A percentile compares a stretch with the other conserved stretches of the same genome.
phyloP scores from a whole-genome alignment of 2,329 filamentous ascomycete species.

The Neocatenulostroma microsporum region DNA sequence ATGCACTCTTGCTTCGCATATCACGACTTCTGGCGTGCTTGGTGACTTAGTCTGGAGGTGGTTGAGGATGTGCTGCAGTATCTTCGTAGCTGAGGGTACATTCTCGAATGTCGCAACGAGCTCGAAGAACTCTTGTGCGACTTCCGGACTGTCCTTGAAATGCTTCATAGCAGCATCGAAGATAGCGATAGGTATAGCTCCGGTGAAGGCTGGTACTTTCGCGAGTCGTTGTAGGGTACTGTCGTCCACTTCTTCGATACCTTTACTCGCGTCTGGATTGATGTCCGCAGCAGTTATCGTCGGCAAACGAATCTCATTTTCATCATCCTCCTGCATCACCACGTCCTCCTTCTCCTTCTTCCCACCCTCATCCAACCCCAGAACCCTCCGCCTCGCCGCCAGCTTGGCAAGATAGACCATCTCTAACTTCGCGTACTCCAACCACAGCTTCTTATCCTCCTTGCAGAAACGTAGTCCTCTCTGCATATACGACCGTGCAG shows the following conservation, averaged over 20 bases:
- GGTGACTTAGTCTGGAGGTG: slow-evolving; percentile 47
- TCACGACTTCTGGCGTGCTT: slow-evolving; percentile 50
- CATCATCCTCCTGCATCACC: slow-evolving; percentile 37
- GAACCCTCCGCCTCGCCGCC: slow-evolving; percentile 60
- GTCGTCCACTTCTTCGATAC: slow-evolving; percentile 43
- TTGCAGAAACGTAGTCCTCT: slow-evolving; percentile 85
- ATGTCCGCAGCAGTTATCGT: slow-evolving; percentile 56
- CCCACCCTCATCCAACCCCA: slow-evolving; percentile 51
- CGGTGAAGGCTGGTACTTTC: slow-evolving; percentile 72
- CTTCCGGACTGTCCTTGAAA: slow-evolving; percentile 56
- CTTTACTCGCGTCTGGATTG: slow-evolving; percentile 46
- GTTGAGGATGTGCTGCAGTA: slow-evolving; percentile 67
- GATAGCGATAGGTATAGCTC: slow-evolving; percentile 88
- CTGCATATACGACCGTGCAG: slow-evolving; percentile 78
- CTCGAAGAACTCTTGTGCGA: slow-evolving; percentile 71
- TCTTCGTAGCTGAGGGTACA: slow-evolving; percentile 55
- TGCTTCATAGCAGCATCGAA: slow-evolving; percentile 81
- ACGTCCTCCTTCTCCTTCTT: slow-evolving; percentile 35
- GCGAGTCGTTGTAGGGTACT: slow-evolving; percentile 56
- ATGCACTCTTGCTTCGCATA: slow-evolving; percentile 63
- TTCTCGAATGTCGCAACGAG: slow-evolving; percentile 64
- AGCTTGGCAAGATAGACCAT: slow-evolving; percentile 86
- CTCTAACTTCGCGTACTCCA: slow-evolving; percentile 85
- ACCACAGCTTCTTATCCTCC: slow-evolving; percentile 64
- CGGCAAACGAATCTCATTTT: slow-evolving; percentile 51